Evolutionary conservation across 2,329 filamentous ascomycete species (phyloP), one percentile per base, ranked within the genome.

Genomic region (Fusarium piperis): DNA sequence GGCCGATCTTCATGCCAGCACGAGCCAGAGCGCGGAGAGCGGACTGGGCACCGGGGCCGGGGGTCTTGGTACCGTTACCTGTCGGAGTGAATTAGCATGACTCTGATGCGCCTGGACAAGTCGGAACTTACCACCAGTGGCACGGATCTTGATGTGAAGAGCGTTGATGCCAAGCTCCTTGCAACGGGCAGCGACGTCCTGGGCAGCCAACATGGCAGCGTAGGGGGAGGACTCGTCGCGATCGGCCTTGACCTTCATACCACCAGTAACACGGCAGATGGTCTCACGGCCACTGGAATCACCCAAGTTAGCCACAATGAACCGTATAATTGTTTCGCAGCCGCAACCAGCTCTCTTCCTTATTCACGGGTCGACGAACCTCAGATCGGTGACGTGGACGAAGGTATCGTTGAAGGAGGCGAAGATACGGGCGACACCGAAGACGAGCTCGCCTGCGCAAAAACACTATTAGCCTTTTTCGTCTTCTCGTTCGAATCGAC

Each of bases 201-300:
- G 96, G 78, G 96, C 96, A 87, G 96, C 96, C 93, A 99, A 95
- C 96, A 99, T 99, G 88, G 96, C 96, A 82, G 96, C 96, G 91
- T 99, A 99, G 81, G 96, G 96, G 79, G 96, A 98, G 82, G 95
- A 98, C 90, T 99, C 96, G 89, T 99, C 96, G 91, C 96, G 95
- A 84, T 99, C 95, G 86, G 95, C 95, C 93, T 99, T 99, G 91
- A 99, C 96, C 91, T 99, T 99, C 96, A 99, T 99, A 84, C 97
- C 97, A 89, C 97, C 96, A 81, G 97, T 99, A 79, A 99, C 95
- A 94, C 96, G 95, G 91, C 91, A 94, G 89, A 99, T 98, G 88
- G 97, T 99, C 93, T 99, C 96, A 88, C 96, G 96, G 88, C 96
- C 96, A 88, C 94, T 97, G 89, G 85, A 89, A 90, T 90, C 87